Conservation (phyloP, 306 rosid species). For the Quercus berberidifolia region DNA sequence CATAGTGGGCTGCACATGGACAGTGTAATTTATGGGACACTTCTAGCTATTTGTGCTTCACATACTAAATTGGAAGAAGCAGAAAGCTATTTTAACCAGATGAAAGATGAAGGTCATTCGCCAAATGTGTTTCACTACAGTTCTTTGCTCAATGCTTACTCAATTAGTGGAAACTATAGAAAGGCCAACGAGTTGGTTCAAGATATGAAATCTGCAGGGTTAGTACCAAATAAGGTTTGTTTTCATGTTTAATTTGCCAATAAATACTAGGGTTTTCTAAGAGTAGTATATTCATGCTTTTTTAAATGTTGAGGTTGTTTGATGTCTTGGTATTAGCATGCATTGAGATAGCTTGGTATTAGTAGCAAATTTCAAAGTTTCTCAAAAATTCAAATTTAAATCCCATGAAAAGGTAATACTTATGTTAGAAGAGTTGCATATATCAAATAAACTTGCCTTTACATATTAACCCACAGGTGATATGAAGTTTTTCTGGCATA, state of each 20-base stretch:
- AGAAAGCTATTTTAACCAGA: slow-evolving; percentile 65
- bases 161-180: slow-evolving; percentile 56
- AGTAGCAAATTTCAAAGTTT: background rate
- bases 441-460: background rate
- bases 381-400: background rate
- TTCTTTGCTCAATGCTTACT: slow-evolving; percentile 84
- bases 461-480: background rate
- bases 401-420: background rate
- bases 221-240: slow-evolving; percentile 99
- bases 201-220: slow-evolving; percentile 79
- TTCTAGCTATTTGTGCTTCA: slow-evolving; percentile 90
- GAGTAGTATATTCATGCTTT: background rate
- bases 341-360: background rate
- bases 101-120: slow-evolving; percentile 72
- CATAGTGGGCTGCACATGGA: slow-evolving; percentile 59
- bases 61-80: slow-evolving; percentile 76
- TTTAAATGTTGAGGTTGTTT: background rate
- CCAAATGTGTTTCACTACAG: slow-evolving; percentile 81
- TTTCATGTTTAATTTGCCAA: slow-evolving; percentile 31
- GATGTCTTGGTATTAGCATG: background rate
- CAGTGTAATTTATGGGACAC: slow-evolving; percentile 71
- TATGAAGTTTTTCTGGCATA: background rate
- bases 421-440: background rate
- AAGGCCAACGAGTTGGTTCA: slow-evolving; percentile 68
- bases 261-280: background rate